phyloP scores from a whole-genome alignment of 1,284 basidiomycete genomes.

The Fomitopsis palustris region DNA sequence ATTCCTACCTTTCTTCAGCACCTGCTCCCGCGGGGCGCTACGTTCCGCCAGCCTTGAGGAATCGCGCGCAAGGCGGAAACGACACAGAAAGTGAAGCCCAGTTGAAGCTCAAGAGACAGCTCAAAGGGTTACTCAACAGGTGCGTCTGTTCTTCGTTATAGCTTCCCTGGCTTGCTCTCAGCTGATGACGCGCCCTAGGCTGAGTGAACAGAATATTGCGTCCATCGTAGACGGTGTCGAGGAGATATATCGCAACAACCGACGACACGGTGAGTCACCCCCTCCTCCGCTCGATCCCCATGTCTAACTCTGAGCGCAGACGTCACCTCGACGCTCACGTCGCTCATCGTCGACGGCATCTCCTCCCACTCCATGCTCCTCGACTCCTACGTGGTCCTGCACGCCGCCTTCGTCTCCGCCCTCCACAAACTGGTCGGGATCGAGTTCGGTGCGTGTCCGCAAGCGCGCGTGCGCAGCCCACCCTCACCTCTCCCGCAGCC shows the following conservation, averaged over 20 bases:
- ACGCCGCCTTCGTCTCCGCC: constrained; percentile 85
- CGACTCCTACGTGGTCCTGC: constrained; percentile 89
- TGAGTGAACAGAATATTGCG: constrained; percentile 90
- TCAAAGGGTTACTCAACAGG: constrained; percentile 90
- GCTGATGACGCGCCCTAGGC: constrained; percentile 41
- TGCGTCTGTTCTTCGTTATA: constrained; percentile 28
- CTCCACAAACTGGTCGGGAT: constrained; percentile 85
- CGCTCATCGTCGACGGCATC: constrained; percentile 80
- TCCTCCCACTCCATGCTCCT: constrained; percentile 80
- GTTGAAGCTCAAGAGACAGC: constrained; percentile 69
- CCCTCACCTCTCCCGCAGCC: constrained; percentile 38
- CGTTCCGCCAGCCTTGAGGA: constrained; percentile 63
- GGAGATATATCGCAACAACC: constrained; percentile 72
- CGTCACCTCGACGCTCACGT: constrained; percentile 79
- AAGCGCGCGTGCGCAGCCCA: background rate
- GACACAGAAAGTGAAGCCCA: constrained; percentile 46
- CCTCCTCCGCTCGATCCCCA: too few species aligned
- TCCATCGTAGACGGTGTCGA: constrained; percentile 79
- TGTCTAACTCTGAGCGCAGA: constrained; percentile 41
- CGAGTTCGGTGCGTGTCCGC: constrained; percentile 70
- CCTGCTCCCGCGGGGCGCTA: constrained; percentile 34
- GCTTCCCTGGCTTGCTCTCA: background rate
- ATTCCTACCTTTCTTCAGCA: background rate
- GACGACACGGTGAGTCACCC: constrained; percentile 67
- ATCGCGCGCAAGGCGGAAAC: constrained; percentile 27